phyloP scores from a whole-genome alignment of 441 rosid genomes.

The Geranium incanum region DNA sequence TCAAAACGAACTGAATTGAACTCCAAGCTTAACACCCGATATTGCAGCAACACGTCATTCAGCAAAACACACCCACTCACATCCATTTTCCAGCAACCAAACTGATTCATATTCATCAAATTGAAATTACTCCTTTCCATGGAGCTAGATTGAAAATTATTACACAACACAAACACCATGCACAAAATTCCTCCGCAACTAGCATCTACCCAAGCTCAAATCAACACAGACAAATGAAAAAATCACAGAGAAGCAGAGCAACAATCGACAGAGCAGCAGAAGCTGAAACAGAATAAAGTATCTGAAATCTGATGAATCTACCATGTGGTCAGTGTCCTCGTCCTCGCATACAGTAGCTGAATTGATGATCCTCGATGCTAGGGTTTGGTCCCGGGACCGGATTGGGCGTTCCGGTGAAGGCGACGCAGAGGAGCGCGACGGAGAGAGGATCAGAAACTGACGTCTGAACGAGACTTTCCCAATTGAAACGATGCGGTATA shows the following conservation, averaged over 20 bases:
- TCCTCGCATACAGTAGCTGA: conserved; percentile 1
- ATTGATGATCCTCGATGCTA: conserved; percentile 8
- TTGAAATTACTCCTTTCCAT: background rate
- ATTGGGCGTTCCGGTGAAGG: background rate
- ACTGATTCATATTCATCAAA: background rate
- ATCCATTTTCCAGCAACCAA: background rate
- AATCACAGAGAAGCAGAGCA: background rate
- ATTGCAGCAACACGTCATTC: background rate
- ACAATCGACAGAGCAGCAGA: background rate
- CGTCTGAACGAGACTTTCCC: background rate
- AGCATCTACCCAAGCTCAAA: conserved; percentile 2
- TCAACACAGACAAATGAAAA: background rate
- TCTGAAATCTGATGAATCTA: conserved; percentile 11
- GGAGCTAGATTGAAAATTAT: background rate
- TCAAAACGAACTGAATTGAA: background rate
- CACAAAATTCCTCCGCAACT: background rate
- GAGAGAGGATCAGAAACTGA: conserved; percentile 11
- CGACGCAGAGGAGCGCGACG: conserved; percentile 9
- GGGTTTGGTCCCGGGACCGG: background rate
- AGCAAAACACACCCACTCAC: background rate
- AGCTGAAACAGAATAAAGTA: conserved; percentile 6
- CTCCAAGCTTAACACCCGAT: background rate
- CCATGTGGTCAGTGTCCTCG: conserved; percentile 6
- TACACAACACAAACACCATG: background rate
- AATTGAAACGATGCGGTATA: conserved; percentile 4